These are phyloP conservation scores for Carpinus fangiana DNA, from an alignment of 306 rosid genomes.

Conservation along the genomic window DNA sequence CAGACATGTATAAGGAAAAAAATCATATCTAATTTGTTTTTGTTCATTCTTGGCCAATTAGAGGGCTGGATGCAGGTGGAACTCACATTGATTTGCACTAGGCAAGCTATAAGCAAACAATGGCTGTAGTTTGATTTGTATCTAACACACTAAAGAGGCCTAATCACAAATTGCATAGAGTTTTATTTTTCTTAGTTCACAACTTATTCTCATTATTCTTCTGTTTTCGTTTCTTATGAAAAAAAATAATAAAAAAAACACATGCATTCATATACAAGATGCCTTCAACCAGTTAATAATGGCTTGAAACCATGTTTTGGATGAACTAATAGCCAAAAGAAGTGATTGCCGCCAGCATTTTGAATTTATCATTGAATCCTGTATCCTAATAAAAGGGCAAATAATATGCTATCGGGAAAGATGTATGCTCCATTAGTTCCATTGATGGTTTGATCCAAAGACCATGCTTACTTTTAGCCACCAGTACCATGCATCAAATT, in stretches of 20 bases:
- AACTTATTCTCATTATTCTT: not conserved
- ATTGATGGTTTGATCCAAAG: not conserved
- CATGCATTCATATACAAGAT: not conserved
- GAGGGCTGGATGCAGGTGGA: not conserved
- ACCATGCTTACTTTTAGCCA: not conserved
- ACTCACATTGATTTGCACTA: not conserved
- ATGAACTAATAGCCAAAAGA: not conserved
- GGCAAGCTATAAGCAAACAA: not conserved
- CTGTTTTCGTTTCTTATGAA: not conserved
- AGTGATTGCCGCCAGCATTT: not conserved
- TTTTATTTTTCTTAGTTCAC: not conserved
- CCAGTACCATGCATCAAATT: not conserved
- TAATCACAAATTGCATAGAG: not conserved
- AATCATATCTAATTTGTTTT: not conserved
- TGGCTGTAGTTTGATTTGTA: conserved; percentile 1
- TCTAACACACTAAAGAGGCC: not conserved
- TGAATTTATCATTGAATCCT: not conserved
- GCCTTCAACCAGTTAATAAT: not conserved
- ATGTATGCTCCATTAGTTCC: not conserved
- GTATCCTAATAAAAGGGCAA: not conserved
- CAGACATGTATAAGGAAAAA: not conserved
- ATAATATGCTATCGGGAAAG: not conserved
- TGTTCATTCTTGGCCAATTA: not conserved
- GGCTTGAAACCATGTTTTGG: not conserved
- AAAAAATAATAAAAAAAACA: not conserved